Evolutionary conservation across 1,284 basidiomycete genomes (phyloP).

Genomic region (Marasmius fiardii): DNA sequence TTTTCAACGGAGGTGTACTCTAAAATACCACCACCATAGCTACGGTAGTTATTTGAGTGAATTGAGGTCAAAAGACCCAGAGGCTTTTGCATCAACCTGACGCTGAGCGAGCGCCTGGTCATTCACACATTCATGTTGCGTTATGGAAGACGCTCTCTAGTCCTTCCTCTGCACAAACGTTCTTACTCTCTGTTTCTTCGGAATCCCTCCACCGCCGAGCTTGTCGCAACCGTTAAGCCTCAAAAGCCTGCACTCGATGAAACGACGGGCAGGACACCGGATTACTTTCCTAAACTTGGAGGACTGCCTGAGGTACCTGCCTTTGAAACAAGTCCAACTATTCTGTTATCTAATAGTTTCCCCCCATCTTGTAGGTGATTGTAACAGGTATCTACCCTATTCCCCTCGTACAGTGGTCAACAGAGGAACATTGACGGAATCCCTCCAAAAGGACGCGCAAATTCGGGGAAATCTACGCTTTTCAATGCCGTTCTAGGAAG

Average conservation of each 20-base stretch:
- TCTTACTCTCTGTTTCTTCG: constrained; percentile 28
- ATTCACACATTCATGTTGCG: background rate
- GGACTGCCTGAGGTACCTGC: constrained; percentile 56
- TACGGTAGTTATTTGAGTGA: too few species aligned
- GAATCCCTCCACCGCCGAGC: constrained; percentile 36
- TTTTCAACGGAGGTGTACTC: too few species aligned
- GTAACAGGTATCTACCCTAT: constrained; percentile 38
- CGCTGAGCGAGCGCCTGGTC: too few species aligned
- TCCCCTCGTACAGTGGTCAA: background rate
- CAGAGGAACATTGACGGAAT: background rate
- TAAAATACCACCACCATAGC: too few species aligned
- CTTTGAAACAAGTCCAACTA: constrained; percentile 11
- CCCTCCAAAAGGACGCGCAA: constrained; percentile 46
- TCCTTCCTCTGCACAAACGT: constrained; percentile 16
- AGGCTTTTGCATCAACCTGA: too few species aligned
- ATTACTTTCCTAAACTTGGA: constrained; percentile 35
- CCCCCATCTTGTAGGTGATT: constrained; percentile 35
- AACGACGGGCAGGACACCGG: constrained; percentile 31
- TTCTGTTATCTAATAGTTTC: constrained; percentile 6
- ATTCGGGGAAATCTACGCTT: constrained; percentile 71
- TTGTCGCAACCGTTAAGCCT: constrained; percentile 33
- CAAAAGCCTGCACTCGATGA: background rate
- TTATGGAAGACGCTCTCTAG: background rate
- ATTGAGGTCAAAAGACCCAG: too few species aligned
- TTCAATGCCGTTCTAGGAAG: constrained; percentile 66